These are phyloP conservation scores for Hemileccinum rubropunctum DNA, from an alignment of 768 basidiomycete genomes.

Conservation along the genomic window DNA sequence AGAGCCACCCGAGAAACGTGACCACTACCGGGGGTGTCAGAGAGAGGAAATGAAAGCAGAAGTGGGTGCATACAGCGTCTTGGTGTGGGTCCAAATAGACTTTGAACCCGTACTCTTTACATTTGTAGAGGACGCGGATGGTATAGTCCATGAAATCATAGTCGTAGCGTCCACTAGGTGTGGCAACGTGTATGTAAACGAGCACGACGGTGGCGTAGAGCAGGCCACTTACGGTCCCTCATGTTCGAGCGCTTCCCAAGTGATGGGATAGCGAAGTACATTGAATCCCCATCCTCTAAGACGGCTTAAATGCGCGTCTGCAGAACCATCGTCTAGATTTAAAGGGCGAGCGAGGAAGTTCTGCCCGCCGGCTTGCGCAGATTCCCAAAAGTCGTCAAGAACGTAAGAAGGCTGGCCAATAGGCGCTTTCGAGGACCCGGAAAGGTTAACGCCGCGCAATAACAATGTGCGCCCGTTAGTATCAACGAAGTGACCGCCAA, in stretches of 20 bases:
- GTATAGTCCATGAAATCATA: constrained; percentile 91
- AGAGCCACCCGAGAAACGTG: constrained; percentile 91
- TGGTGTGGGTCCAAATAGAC: constrained; percentile 97
- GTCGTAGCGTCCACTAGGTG: constrained; percentile 79
- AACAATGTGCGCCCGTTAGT: constrained; percentile 71
- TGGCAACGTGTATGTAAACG: neutral
- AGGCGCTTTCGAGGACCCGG: constrained; percentile 86
- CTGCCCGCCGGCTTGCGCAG: constrained; percentile 63
- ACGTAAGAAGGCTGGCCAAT: constrained; percentile 63
- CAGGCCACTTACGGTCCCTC: constrained; percentile 93
- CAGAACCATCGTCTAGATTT: constrained; percentile 79
- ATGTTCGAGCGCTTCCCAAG: constrained; percentile 95
- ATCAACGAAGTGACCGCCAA: constrained; percentile 70
- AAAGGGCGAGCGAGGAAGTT: constrained; percentile 79
- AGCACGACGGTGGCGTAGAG: neutral
- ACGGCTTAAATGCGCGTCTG: constrained; percentile 83
- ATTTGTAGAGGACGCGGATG: constrained; percentile 81
- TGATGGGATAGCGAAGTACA: constrained; percentile 74
- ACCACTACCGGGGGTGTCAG: constrained; percentile 59
- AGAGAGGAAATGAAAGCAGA: neutral
- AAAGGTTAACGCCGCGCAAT: constrained; percentile 92
- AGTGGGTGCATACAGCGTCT: constrained; percentile 66
- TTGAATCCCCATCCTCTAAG: constrained; percentile 94
- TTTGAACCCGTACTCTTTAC: constrained; percentile 88
- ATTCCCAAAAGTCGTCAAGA: constrained; percentile 79